phyloP scores from a whole-genome alignment of 2,329 filamentous ascomycete genomes.

The Alternaria longipes region DNA sequence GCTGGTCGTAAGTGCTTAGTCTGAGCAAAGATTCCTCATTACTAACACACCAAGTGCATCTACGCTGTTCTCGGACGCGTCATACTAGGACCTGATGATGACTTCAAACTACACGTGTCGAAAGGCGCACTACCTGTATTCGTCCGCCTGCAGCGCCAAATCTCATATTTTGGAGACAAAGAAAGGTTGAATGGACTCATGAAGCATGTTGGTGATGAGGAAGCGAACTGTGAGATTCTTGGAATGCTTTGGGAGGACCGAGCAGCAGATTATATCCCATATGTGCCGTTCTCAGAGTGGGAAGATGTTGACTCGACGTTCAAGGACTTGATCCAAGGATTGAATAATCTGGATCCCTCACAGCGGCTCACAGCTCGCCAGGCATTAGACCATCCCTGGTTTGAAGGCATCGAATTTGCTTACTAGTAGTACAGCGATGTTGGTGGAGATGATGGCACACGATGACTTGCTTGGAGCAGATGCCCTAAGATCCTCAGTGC shows the following conservation, averaged over 20 bases:
- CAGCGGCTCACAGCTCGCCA: constrained; percentile 53
- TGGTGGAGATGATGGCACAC: neutral
- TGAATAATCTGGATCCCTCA: constrained; percentile 55
- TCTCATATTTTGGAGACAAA: constrained; percentile 41
- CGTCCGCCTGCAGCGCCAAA: constrained; percentile 32
- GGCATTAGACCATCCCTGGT: constrained; percentile 49
- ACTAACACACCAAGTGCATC: constrained; percentile 34
- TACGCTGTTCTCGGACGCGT: constrained; percentile 35
- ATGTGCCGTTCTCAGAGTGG: constrained; percentile 48
- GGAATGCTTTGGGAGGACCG: constrained; percentile 49
- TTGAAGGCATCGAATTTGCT: constrained; percentile 5
- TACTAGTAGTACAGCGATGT: neutral
- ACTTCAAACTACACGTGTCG: constrained; percentile 29
- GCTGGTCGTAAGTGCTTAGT: constrained; percentile 30
- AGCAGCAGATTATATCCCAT: constrained; percentile 39
- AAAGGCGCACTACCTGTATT: constrained; percentile 34
- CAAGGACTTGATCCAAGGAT: constrained; percentile 52
- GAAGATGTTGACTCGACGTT: constrained; percentile 49
- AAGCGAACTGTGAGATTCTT: constrained; percentile 42
- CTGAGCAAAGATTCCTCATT: neutral
- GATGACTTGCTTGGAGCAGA: neutral
- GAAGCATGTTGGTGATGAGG: constrained; percentile 46
- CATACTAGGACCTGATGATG: constrained; percentile 39
- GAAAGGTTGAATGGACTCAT: constrained; percentile 13
- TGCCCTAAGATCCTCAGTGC: no score